phyloP scores from a whole-genome alignment of 2,329 filamentous ascomycete species.

The Alternaria conjuncta region DNA sequence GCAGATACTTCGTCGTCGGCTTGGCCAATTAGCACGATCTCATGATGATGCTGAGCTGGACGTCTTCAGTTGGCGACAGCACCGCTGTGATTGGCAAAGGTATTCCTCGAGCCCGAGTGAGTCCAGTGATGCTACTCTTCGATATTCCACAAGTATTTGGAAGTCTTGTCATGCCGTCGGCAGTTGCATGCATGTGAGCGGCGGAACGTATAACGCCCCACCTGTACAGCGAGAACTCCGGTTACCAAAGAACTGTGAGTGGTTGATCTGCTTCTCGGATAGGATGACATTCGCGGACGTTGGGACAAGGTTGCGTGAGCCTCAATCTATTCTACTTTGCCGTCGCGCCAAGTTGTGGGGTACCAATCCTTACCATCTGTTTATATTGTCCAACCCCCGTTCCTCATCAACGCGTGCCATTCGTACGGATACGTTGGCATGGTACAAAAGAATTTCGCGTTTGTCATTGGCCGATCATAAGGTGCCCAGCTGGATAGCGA shows the following conservation, averaged over 20 bases:
- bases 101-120: not conserved
- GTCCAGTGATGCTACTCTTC: not conserved
- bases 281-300: slow-evolving; percentile 8
- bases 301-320: slow-evolving; percentile 16
- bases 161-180: slow-evolving; percentile 15
- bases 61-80: not conserved
- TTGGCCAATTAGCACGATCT: not conserved
- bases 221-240: not conserved
- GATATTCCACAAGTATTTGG: slow-evolving; percentile 3
- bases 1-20: not conserved
- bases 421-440: not conserved
- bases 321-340: slow-evolving; percentile 19
- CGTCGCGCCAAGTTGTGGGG: slow-evolving; percentile 23
- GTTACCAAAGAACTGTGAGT: not conserved
- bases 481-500: not conserved
- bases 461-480: slow-evolving; percentile 1
- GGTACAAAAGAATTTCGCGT: not conserved
- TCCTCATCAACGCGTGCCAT: not conserved
- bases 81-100: not conserved
- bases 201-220: slow-evolving; percentile 5
- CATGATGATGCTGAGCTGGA: not conserved
- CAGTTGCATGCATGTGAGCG: slow-evolving; percentile 4
- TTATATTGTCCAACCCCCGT: slow-evolving; percentile 10
- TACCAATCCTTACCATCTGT: slow-evolving; percentile 6
- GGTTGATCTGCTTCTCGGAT: not conserved